Percentiles rank a stretch among this genome's conserved stretches.
Conservation (phyloP, 208 protist genomes). For the Acanthamoeba culbertsoni region DNA sequence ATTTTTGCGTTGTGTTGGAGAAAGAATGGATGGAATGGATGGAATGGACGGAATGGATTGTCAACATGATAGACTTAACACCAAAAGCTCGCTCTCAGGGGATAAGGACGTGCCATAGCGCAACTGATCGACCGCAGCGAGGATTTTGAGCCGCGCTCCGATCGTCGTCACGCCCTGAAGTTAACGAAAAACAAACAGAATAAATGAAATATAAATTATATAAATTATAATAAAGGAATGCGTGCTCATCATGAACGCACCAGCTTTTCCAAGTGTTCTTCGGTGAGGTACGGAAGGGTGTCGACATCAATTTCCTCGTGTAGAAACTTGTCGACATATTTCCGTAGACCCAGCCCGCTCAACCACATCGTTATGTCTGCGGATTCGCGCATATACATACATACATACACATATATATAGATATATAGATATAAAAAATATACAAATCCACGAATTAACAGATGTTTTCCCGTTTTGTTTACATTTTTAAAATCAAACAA, state of each 20-base stretch:
- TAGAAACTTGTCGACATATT: slow-evolving; percentile 22
- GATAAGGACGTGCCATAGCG: not conserved
- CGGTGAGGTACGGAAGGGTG: slow-evolving; percentile 1
- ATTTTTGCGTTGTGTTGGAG: not conserved
- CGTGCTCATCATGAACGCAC: not conserved
- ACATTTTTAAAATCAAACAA: not conserved
- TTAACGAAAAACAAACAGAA: not conserved
- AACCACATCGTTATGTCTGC: slow-evolving; percentile 4
- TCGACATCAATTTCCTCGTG: slow-evolving; percentile 33
- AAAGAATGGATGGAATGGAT: not conserved
- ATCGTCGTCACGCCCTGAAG: not conserved
- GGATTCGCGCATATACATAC: not conserved
- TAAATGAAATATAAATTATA: not conserved
- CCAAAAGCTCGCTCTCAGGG: too few species aligned
- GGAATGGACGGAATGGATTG: too few species aligned
- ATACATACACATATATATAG: too few species aligned
- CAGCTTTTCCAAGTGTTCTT: slow-evolving; percentile 25
- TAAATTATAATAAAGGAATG: not conserved
- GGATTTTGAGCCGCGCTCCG: not conserved
- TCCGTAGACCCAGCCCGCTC: not conserved
- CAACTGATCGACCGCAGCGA: not conserved
- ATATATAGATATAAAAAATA: too few species aligned
- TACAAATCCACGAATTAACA: too few species aligned
- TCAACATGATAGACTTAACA: not conserved
- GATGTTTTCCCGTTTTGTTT: not conserved